phyloP scores from a whole-genome alignment of 2,329 filamentous ascomycete species.

The Didymella pomorum region DNA sequence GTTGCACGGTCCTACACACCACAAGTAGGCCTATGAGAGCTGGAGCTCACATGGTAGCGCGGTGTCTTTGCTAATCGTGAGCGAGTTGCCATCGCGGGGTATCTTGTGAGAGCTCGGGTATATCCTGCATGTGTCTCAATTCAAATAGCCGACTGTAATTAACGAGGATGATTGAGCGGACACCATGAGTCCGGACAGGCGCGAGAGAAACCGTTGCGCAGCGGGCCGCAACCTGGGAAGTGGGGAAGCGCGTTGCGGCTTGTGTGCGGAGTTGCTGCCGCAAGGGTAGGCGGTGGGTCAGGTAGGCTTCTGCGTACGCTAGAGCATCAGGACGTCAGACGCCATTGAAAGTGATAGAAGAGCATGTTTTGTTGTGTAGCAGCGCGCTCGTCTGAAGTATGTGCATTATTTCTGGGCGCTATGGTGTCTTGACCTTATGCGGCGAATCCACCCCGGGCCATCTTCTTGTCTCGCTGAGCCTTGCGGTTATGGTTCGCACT shows the following conservation, averaged over 20 bases:
- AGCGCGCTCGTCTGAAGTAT: not conserved
- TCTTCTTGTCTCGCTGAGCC: conserved; percentile 70
- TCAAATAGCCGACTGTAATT: not conserved
- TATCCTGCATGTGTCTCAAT: not conserved
- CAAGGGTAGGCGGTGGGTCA: not conserved
- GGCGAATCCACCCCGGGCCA: conserved; percentile 64
- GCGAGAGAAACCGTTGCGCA: not conserved
- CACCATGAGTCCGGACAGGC: not conserved
- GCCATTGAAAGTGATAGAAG: too few relatives aligned
- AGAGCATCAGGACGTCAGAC: too few relatives aligned
- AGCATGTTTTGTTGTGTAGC: not conserved
- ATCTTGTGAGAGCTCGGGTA: not conserved
- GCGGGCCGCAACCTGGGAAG: not conserved
- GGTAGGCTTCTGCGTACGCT: not conserved
- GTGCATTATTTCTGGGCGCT: not conserved
- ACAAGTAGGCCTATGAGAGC: not conserved
- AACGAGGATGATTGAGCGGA: not conserved
- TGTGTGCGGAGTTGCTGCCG: not conserved
- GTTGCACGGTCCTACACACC: not conserved
- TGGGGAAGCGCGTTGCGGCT: not conserved
- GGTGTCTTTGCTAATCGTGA: not conserved
- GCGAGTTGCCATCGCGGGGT: not conserved
- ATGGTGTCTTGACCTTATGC: conserved; percentile 37
- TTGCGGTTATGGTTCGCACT: conserved; percentile 87
- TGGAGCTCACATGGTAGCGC: not conserved